Percentiles rank a stretch among this genome's conserved stretches.
phyloP scores from a whole-genome alignment of 73 alveolate genomes.

The Stentor roeselii region DNA sequence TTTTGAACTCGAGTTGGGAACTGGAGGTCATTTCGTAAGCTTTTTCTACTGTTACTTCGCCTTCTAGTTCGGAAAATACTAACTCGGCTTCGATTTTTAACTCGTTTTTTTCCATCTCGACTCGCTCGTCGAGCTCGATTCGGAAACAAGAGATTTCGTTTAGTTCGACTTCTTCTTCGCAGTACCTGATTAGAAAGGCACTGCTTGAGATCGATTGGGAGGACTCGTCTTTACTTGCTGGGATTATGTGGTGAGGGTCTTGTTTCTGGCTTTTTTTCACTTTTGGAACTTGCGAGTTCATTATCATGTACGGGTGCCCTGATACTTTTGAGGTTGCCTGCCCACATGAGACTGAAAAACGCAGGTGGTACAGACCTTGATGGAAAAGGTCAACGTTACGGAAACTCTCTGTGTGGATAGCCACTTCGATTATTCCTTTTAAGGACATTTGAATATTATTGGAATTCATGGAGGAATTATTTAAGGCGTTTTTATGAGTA shows the following conservation, averaged over 20 bases:
- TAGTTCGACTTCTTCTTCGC: slow-evolving; percentile 90
- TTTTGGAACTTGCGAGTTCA: not conserved
- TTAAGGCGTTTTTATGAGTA: no score
- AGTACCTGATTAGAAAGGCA: slow-evolving; percentile 80
- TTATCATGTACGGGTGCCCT: slow-evolving; percentile 24
- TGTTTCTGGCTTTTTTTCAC: slow-evolving; percentile 35
- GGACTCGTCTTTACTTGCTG: slow-evolving; percentile 54
- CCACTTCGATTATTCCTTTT: slow-evolving; percentile 23
- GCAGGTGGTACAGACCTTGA: slow-evolving; percentile 42
- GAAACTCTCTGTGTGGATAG: slow-evolving; percentile 40
- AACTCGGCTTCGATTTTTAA: slow-evolving; percentile 66
- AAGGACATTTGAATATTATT: no score
- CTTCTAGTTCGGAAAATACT: slow-evolving; percentile 61
- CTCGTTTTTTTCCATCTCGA: slow-evolving; percentile 34
- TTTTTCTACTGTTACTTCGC: slow-evolving; percentile 5
- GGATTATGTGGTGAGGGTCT: slow-evolving; percentile 35
- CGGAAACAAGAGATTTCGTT: slow-evolving; percentile 75
- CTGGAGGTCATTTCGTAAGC: slow-evolving; percentile 21
- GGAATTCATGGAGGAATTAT: no score
- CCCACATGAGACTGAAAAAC: slow-evolving; percentile 1
- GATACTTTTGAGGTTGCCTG: not conserved
- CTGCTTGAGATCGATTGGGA: slow-evolving; percentile 57
- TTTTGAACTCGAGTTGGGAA: slow-evolving; percentile 1
- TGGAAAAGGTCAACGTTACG: slow-evolving; percentile 46
- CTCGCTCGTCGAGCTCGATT: slow-evolving; percentile 44